Evolutionary conservation across 2,329 filamentous ascomycete genomes (phyloP).

Genomic region (Penicillium janthinellum): DNA sequence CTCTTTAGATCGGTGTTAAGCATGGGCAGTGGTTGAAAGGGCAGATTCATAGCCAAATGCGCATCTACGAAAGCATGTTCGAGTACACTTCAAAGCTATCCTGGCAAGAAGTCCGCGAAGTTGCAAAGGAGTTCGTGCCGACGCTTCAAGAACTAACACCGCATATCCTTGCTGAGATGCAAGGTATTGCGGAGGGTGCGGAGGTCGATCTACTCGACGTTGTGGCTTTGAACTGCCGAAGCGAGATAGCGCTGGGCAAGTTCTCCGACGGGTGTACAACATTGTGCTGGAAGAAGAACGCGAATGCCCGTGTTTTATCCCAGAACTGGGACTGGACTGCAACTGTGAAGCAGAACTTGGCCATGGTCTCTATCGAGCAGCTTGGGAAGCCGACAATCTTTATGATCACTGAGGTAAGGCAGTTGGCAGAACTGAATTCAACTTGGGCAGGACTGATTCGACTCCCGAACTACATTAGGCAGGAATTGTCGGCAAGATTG

Average conservation of each 20-base stretch:
- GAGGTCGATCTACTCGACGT: constrained; percentile 53
- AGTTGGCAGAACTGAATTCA: neutral
- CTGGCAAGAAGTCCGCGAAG: constrained; percentile 50
- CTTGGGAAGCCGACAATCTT: constrained; percentile 51
- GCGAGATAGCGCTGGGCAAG: constrained; percentile 60
- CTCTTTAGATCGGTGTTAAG: constrained; percentile 50
- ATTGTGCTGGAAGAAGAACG: constrained; percentile 52
- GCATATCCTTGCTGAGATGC: constrained; percentile 48
- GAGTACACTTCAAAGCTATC: constrained; percentile 48
- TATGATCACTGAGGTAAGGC: constrained; percentile 55
- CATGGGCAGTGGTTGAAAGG: constrained; percentile 47
- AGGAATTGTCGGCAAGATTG: constrained; percentile 66
- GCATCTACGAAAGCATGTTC: constrained; percentile 54
- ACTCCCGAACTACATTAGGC: constrained; percentile 33
- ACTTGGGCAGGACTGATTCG: neutral
- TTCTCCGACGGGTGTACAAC: constrained; percentile 62
- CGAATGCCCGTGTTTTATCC: constrained; percentile 44
- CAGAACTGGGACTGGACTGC: constrained; percentile 65
- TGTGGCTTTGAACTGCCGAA: constrained; percentile 61
- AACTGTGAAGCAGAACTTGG: constrained; percentile 54
- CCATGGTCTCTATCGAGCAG: constrained; percentile 53
- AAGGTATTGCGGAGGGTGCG: constrained; percentile 58
- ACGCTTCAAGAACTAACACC: constrained; percentile 44
- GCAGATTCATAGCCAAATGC: constrained; percentile 48
- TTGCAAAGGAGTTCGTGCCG: constrained; percentile 52